Base-by-base conservation (phyloP, 148 eudicot genomes). In the Rhododendron ovatum region DNA sequence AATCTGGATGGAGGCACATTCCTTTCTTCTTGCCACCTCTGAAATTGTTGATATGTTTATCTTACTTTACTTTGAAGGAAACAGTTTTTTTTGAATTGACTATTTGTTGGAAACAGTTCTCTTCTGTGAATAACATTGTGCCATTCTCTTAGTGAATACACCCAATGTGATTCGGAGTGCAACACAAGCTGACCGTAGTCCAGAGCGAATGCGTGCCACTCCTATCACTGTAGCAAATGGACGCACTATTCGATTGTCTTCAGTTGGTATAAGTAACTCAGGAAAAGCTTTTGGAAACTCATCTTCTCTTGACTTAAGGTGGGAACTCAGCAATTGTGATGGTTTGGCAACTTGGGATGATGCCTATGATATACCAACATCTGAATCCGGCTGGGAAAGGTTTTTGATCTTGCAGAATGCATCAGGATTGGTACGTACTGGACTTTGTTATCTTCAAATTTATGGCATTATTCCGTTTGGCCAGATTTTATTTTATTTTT, bases 271-370 rank as follows among this genome's bases (percentile, higher is more conserved):
- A 53, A 91, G 94, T 84, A 61, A 83, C 84, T 84, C 93, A 82
- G 93, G 96, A 85, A 92, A 88, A 91, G 95, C 94, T 88, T 96
- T 96, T 89, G 98, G 94, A 45, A 96, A 96, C 91, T 93, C 96
- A 33, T 96, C 98, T 85, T 95, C 98, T 87, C 91, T 95, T 28
- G 82, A 87, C 82, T 85, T 96, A 78, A 90, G 69, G 37, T 96
- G 98, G 98, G 93, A 95, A 79, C 88, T 94, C 76, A 82, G 81
- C 28, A 87, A 90, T 69, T 96, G 98, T 75, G 90, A 91, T 84
- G 92, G 88, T 39, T 89, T 95, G 88, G 98, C 95, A 79, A 86
- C 83, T 83, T 93, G 93, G 94, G 95, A 89, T 84, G 92, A 92
- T 83, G 61, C 88, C 67, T 86, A 87, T 85, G 87, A 84, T 88